phyloP scores from a whole-genome alignment of 208 protist genomes.

The Leishmania braziliensis region DNA sequence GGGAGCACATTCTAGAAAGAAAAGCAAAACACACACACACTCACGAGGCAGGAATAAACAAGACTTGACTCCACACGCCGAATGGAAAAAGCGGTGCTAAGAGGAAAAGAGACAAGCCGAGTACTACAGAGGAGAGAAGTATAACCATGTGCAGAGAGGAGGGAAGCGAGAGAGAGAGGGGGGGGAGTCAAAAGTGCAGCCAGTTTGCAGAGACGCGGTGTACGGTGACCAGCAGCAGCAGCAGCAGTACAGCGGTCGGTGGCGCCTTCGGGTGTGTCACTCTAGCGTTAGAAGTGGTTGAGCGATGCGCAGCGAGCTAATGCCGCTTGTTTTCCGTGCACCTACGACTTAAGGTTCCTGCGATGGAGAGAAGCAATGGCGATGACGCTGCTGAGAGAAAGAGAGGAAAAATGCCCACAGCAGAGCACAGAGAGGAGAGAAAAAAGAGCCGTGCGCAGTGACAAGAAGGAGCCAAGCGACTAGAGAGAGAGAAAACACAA shows the following conservation, averaged over 20 bases:
- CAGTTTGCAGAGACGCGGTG: too few relatives aligned
- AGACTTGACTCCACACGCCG: too few relatives aligned
- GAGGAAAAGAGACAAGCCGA: too few relatives aligned
- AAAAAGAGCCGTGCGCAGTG: background rate
- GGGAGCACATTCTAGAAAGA: too few relatives aligned
- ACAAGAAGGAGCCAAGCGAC: background rate
- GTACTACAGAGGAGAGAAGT: background rate
- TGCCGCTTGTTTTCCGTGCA: background rate
- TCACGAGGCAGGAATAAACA: too few relatives aligned
- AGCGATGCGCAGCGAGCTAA: background rate
- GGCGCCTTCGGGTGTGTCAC: background rate
- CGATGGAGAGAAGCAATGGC: conserved; percentile 17
- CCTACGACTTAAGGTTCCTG: background rate
- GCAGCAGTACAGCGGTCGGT: background rate
- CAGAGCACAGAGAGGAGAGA: background rate
- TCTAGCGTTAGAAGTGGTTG: background rate
- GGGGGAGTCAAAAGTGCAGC: background rate
- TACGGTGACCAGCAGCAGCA: background rate
- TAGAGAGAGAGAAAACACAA: background rate
- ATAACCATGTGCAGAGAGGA: background rate
- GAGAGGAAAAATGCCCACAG: background rate
- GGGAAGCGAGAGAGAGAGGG: background rate
- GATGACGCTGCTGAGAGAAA: background rate
- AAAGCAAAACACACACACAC: too few relatives aligned
- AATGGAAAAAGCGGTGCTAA: too few relatives aligned